Percentiles rank a stretch among this genome's conserved stretches.
phyloP scores from a whole-genome alignment of 768 basidiomycete genomes.

The Lyophyllum shimeji region DNA sequence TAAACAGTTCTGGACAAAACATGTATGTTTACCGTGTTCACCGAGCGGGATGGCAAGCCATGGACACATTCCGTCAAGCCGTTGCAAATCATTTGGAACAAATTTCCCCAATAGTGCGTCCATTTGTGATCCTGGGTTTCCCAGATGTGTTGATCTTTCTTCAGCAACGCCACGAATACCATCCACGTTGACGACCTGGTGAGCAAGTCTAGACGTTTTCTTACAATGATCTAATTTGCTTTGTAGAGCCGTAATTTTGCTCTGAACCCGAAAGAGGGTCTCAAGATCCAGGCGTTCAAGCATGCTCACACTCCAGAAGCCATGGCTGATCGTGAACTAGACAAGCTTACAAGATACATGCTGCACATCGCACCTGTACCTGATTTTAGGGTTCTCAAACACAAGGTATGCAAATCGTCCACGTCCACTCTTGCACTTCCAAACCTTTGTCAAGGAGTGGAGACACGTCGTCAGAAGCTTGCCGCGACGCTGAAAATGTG shows the following conservation, averaged over 20 bases:
- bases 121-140: neutral
- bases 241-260: slow-evolving; percentile 82
- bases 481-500: slow-evolving; percentile 17
- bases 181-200: slow-evolving; percentile 89
- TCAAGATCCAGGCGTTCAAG: slow-evolving; percentile 83
- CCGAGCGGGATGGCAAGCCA: slow-evolving; percentile 65
- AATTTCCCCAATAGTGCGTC: slow-evolving; percentile 75
- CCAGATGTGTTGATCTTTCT: neutral
- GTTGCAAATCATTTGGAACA: slow-evolving; percentile 84
- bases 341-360: slow-evolving; percentile 64
- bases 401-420: slow-evolving; percentile 48
- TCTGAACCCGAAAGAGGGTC: slow-evolving; percentile 78
- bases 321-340: slow-evolving; percentile 67
- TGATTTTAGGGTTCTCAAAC: slow-evolving; percentile 66
- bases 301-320: slow-evolving; percentile 68
- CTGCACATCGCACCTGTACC: slow-evolving; percentile 55
- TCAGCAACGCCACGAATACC: slow-evolving; percentile 67
- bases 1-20: slow-evolving; percentile 76
- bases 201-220: slow-evolving; percentile 17
- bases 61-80: slow-evolving; percentile 84
- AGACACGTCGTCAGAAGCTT: slow-evolving; percentile 45
- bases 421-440: neutral
- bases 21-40: slow-evolving; percentile 87
- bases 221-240: slow-evolving; percentile 1
- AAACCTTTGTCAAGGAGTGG: slow-evolving; percentile 41